A percentile compares a stretch with the other conserved stretches of the same genome.
phyloP scores from a whole-genome alignment of 2,329 filamentous ascomycete genomes.

The Epichloe aotearoae region DNA sequence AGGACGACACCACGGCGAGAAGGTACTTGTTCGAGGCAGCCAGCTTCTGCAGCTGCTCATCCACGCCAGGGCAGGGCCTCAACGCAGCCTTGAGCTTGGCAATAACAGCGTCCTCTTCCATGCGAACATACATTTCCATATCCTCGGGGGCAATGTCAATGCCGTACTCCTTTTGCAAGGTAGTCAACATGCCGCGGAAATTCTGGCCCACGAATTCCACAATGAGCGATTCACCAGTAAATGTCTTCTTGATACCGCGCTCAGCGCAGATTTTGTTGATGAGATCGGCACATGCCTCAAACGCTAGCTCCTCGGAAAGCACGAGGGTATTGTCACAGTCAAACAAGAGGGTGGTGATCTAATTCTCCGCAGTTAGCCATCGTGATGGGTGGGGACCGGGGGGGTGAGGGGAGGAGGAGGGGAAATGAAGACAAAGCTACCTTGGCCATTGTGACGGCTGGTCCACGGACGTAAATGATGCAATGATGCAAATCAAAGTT shows the following conservation, averaged over 20 bases:
- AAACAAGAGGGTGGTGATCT: conserved; percentile 59
- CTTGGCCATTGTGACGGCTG: conserved; percentile 4
- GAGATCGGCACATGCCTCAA: conserved; percentile 80
- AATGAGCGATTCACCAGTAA: conserved; percentile 69
- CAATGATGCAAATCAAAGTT: too few species aligned
- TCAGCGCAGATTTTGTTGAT: conserved; percentile 72
- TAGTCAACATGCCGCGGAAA: conserved; percentile 81
- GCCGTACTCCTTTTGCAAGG: conserved; percentile 60
- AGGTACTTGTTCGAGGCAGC: conserved; percentile 48
- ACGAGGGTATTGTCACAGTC: conserved; percentile 88
- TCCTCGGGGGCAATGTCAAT: conserved; percentile 58
- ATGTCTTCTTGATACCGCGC: conserved; percentile 49
- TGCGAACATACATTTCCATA: conserved; percentile 58
- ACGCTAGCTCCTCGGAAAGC: conserved; percentile 79
- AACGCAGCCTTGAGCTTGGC: conserved; percentile 59
- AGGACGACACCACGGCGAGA: conserved; percentile 70
- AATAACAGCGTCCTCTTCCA: conserved; percentile 75
- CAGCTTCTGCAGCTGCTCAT: conserved; percentile 53
- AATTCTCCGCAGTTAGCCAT: not conserved
- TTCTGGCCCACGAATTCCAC: conserved; percentile 85
- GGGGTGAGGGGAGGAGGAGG: not conserved
- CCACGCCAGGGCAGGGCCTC: conserved; percentile 55
- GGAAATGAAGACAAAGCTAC: not conserved
- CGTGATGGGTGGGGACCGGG: not conserved
- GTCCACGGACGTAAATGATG: not conserved